Percentiles rank a stretch among this genome's conserved stretches.
Conservation (phyloP, 1,139 yeast genomes). For the Suhomyces bokatorum region DNA sequence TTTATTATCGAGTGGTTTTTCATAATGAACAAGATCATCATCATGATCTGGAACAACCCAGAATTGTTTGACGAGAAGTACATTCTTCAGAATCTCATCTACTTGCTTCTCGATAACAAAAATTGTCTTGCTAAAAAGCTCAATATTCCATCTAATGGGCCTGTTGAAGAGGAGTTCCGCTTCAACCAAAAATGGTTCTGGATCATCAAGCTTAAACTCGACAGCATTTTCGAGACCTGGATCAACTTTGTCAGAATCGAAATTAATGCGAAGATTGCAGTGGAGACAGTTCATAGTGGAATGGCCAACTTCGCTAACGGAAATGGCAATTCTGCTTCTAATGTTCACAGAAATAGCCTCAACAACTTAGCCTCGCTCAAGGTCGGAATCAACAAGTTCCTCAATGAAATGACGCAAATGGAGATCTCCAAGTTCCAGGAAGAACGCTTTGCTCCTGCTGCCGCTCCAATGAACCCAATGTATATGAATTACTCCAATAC, state of each 20-base stretch:
- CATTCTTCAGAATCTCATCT: conserved; percentile 18
- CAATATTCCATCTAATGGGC: conserved; percentile 5
- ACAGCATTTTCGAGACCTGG: conserved; percentile 32
- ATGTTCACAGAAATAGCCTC: conserved; percentile 10
- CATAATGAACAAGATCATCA: conserved; percentile 35
- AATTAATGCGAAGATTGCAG: conserved; percentile 9
- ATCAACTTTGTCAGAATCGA: conserved; percentile 20
- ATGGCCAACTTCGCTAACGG: neutral
- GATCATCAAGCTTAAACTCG: conserved; percentile 26
- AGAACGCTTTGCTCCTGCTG: conserved; percentile 6
- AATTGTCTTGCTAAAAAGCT: conserved; percentile 14
- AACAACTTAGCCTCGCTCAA: conserved; percentile 20
- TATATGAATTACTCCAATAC: conserved; percentile 13
- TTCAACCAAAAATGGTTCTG: conserved; percentile 32
- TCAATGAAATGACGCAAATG: conserved; percentile 20
- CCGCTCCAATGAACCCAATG: conserved; percentile 7
- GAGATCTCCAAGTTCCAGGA: conserved; percentile 13
- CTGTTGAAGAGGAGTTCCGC: conserved; percentile 21
- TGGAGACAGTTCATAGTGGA: conserved; percentile 1
- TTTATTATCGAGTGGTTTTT: conserved; percentile 44
- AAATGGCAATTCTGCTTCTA: conserved; percentile 3
- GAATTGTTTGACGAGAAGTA: conserved; percentile 19
- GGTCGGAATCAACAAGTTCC: conserved; percentile 17
- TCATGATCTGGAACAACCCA: conserved; percentile 19
- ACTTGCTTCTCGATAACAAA: conserved; percentile 19